phyloP scores from a whole-genome alignment of 306 rosid species.

The Elaeagnus macrophylla region DNA sequence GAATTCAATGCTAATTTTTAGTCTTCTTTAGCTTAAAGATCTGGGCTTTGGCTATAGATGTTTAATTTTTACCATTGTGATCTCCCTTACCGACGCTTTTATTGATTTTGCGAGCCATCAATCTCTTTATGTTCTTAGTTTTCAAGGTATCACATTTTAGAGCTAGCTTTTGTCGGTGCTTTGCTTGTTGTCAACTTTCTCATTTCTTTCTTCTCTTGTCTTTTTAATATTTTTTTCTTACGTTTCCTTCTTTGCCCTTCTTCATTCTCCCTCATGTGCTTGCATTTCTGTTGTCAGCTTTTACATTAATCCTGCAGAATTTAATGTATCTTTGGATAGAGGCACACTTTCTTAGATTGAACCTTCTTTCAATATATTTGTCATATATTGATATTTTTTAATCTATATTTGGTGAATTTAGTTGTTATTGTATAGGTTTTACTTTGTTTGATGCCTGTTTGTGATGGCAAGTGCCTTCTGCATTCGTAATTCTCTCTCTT shows the following conservation, averaged over 20 bases:
- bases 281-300: background rate
- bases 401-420: background rate
- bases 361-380: slow-evolving; percentile 8
- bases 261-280: background rate
- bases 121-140: background rate
- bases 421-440: background rate
- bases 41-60: background rate
- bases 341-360: slow-evolving; percentile 8
- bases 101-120: slow-evolving; percentile 9
- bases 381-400: slow-evolving; percentile 7
- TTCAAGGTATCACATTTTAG: slow-evolving; percentile 11
- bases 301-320: background rate
- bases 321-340: background rate
- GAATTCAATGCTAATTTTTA: too few relatives aligned
- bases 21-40: background rate
- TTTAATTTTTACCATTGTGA: background rate
- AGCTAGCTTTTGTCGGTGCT: slow-evolving; percentile 26
- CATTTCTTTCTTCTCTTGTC: background rate
- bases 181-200: slow-evolving; percentile 5
- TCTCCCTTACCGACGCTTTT: slow-evolving; percentile 16
- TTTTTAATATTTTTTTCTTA: background rate
- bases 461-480: background rate
- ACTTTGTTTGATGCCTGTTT: slow-evolving; percentile 8
- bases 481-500: background rate
- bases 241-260: slow-evolving; percentile 4